phyloP scores from a whole-genome alignment of 208 protist species.

The Wallacemonas sp. region DNA sequence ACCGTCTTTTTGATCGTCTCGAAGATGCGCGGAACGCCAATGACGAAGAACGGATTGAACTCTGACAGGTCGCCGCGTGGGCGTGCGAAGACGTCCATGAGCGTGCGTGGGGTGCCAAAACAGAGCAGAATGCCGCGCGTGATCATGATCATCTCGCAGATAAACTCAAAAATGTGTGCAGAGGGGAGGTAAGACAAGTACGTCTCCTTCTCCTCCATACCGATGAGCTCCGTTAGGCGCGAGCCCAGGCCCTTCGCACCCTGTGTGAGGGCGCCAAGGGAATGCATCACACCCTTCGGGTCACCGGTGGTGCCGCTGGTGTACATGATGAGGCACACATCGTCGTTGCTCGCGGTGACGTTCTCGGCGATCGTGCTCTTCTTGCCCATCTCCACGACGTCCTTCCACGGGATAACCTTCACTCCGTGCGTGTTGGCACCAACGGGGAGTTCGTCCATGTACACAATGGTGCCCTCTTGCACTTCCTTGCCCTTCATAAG shows the following conservation, averaged over 20 bases:
- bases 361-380: constrained; percentile 14
- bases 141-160: constrained; percentile 65
- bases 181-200: constrained; percentile 90
- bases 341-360: constrained; percentile 38
- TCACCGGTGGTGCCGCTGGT: constrained; percentile 91
- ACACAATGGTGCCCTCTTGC: constrained; percentile 42
- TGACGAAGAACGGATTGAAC: constrained; percentile 80
- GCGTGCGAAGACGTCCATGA: constrained; percentile 61
- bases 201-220: constrained; percentile 35
- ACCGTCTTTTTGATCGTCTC: constrained; percentile 86
- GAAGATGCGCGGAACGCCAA: constrained; percentile 86
- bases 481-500: constrained; percentile 26
- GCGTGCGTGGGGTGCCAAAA: constrained; percentile 81
- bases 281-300: constrained; percentile 90
- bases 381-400: constrained; percentile 57
- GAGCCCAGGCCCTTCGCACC: constrained; percentile 29
- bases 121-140: constrained; percentile 54
- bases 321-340: constrained; percentile 83
- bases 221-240: constrained; percentile 51
- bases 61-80: constrained; percentile 75
- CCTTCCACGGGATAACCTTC: constrained; percentile 33
- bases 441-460: constrained; percentile 59
- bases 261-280: constrained; percentile 50
- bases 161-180: constrained; percentile 92
- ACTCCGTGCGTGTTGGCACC: constrained; percentile 19